phyloP scores from a whole-genome alignment of 768 basidiomycete species.

The Nevesoporus exiguus region DNA sequence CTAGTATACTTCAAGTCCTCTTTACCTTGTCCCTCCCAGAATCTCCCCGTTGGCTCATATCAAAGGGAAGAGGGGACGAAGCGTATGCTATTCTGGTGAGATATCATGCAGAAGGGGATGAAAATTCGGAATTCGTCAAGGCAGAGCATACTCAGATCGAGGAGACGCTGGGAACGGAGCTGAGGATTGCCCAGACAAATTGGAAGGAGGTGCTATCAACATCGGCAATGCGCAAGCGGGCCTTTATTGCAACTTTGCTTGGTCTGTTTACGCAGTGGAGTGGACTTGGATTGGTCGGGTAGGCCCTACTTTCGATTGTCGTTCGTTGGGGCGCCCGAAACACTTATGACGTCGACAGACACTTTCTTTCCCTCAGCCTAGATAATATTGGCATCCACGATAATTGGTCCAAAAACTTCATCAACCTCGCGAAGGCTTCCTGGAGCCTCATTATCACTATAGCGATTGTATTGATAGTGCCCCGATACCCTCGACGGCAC shows the following conservation, averaged over 20 bases:
- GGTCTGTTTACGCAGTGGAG: slow-evolving; percentile 15
- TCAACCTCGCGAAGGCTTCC: background rate
- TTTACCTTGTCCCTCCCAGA: slow-evolving; percentile 60
- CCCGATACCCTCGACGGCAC: slow-evolving; percentile 5
- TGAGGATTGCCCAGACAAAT: background rate
- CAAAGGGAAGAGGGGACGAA: slow-evolving; percentile 49
- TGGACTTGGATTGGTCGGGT: slow-evolving; percentile 5
- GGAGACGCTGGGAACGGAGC: slow-evolving; percentile 41
- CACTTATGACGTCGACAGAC: background rate
- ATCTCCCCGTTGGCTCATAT: slow-evolving; percentile 61
- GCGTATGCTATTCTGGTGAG: slow-evolving; percentile 47
- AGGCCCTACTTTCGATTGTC: background rate
- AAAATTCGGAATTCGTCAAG: background rate
- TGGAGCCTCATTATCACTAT: slow-evolving; percentile 4
- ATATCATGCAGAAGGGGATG: slow-evolving; percentile 60
- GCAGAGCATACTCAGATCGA: slow-evolving; percentile 56
- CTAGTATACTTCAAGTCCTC: slow-evolving; percentile 49
- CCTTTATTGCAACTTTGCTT: slow-evolving; percentile 12
- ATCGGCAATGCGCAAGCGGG: slow-evolving; percentile 16
- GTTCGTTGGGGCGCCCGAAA: background rate
- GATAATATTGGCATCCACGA: slow-evolving; percentile 8
- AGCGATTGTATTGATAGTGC: background rate
- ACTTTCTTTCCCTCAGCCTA: background rate
- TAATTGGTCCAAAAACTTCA: slow-evolving; percentile 14
- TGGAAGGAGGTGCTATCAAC: slow-evolving; percentile 3